A percentile compares a stretch with the other conserved stretches of the same genome.
phyloP scores from a whole-genome alignment of 805 yeast genomes.

The Wickerhamiella spandovensis region DNA sequence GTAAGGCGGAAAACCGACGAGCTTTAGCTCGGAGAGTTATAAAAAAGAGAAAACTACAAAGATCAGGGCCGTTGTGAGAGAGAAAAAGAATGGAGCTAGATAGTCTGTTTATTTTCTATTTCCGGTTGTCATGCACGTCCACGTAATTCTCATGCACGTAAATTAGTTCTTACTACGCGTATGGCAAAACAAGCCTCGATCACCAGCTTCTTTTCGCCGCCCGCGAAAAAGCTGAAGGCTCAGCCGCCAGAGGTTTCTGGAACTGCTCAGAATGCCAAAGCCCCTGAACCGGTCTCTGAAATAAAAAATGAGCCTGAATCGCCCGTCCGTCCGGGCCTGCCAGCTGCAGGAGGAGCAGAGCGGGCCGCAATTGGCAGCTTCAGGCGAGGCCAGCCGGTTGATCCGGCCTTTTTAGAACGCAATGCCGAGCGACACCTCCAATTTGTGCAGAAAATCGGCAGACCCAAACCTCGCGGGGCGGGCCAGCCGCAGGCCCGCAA shows the following conservation, averaged over 20 bases:
- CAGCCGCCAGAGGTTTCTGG: neutral
- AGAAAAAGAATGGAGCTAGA: no score
- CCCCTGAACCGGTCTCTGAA: no score
- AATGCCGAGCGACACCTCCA: neutral
- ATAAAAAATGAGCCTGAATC: neutral
- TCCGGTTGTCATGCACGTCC: neutral
- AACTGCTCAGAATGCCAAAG: no score
- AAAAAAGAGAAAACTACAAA: no score
- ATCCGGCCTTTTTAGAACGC: neutral
- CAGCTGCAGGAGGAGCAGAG: neutral
- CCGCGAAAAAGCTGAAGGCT: neutral
- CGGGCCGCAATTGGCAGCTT: neutral
- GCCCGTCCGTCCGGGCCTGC: no score
- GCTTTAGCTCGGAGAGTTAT: no score
- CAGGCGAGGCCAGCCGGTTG: neutral
- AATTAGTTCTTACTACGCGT: neutral
- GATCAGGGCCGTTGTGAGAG: no score
- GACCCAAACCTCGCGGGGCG: neutral
- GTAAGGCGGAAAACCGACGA: no score
- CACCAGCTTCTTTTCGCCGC: neutral
- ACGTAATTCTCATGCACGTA: neutral
- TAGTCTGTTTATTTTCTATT: no score
- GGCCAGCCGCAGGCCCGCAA: neutral
- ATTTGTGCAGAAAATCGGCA: neutral
- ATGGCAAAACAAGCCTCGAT: neutral